These are phyloP conservation scores for Argentina anserina DNA, from an alignment of 306 rosid species.

Conservation along the genomic window DNA sequence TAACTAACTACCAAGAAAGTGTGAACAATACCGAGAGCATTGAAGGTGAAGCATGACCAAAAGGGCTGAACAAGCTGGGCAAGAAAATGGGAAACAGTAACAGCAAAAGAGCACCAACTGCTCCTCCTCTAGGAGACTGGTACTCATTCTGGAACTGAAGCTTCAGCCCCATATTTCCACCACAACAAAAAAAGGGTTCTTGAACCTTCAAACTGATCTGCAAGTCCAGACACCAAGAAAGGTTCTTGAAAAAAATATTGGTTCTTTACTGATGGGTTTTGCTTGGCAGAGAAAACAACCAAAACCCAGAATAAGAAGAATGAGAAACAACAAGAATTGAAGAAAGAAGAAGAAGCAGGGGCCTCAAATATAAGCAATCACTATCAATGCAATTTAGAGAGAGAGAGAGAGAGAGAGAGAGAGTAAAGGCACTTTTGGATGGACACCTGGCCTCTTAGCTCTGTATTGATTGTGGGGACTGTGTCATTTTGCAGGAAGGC, in stretches of 20 bases:
- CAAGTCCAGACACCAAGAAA: conserved; percentile 29
- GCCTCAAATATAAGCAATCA: conserved; percentile 8
- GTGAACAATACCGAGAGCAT: conserved; percentile 47
- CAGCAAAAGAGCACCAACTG: conserved; percentile 42
- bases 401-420: background rate
- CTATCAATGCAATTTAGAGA: background rate
- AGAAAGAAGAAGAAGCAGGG: background rate
- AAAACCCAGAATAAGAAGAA: conserved; percentile 5
- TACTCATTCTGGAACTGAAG: conserved; percentile 17
- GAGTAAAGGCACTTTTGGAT: conserved; percentile 41
- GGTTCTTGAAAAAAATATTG: conserved; percentile 1
- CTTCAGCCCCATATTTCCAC: conserved; percentile 31
- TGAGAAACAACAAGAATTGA: too few relatives aligned
- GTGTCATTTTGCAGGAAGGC: conserved; percentile 47
- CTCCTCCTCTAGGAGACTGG: conserved; percentile 31
- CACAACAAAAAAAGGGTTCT: background rate
- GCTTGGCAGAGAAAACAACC: conserved; percentile 9
- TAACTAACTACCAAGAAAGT: background rate
- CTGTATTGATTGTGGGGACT: conserved; percentile 35
- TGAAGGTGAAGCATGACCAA: conserved; percentile 55
- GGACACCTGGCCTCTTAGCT: conserved; percentile 53
- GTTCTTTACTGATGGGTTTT: background rate
- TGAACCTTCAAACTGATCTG: conserved; percentile 21
- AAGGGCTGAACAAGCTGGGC: conserved; percentile 64
- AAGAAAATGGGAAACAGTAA: conserved; percentile 53